phyloP scores from a whole-genome alignment of 179 eudicot species.

The Dionaea muscipula region DNA sequence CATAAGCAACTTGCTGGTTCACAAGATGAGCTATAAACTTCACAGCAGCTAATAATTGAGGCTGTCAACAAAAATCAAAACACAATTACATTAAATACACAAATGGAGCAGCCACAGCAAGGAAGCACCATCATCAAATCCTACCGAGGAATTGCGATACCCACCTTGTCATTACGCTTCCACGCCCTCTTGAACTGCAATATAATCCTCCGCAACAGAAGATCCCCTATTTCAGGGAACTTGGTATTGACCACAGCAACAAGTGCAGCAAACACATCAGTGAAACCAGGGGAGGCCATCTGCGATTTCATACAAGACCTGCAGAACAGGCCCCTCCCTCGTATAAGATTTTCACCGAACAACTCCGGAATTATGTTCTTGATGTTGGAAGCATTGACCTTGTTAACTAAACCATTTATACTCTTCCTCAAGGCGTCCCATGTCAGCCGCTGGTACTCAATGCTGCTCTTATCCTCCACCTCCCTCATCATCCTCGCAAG shows the following conservation, averaged over 20 bases:
- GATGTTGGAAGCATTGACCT: slow-evolving; percentile 65
- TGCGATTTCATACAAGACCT: slow-evolving; percentile 82
- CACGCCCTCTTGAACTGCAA: slow-evolving; percentile 70
- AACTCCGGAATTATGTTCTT: slow-evolving; percentile 75
- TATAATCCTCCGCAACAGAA: slow-evolving; percentile 58
- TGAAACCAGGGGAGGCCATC: slow-evolving; percentile 83
- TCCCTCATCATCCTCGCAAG: slow-evolving; percentile 77
- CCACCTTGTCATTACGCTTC: slow-evolving; percentile 82
- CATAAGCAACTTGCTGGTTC: slow-evolving; percentile 81
- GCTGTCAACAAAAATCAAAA: slow-evolving; percentile 25
- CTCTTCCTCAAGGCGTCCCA: slow-evolving; percentile 89
- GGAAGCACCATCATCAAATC: neutral
- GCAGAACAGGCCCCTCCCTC: slow-evolving; percentile 77
- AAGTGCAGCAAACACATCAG: slow-evolving; percentile 74
- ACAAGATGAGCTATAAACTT: slow-evolving; percentile 88
- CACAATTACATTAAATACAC: neutral
- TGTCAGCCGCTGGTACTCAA: slow-evolving; percentile 65
- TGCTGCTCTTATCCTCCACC: slow-evolving; percentile 58
- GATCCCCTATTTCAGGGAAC: slow-evolving; percentile 75
- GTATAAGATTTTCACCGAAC: slow-evolving; percentile 58
- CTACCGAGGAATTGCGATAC: neutral
- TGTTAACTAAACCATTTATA: slow-evolving; percentile 77
- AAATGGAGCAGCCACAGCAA: neutral
- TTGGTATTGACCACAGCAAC: slow-evolving; percentile 80
- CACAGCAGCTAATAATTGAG: slow-evolving; percentile 73